A percentile compares a stretch with the other conserved stretches of the same genome.
Conservation (phyloP, 2,329 filamentous ascomycete genomes). For the Colletotrichum shisoi region DNA sequence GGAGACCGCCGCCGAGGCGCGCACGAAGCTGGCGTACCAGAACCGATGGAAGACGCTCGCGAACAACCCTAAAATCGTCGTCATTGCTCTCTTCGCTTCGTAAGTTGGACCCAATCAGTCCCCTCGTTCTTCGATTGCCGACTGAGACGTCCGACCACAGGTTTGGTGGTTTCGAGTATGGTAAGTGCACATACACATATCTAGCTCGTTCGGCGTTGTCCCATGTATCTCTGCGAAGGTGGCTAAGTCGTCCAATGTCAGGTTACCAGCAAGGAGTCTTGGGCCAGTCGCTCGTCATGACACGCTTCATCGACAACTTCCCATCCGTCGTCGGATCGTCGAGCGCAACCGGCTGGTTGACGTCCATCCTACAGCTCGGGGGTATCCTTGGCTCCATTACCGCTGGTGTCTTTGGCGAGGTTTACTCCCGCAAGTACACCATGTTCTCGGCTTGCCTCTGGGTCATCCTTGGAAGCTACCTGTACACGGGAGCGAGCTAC, state of each 20-base stretch:
- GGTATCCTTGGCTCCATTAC: conserved; percentile 59
- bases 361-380: conserved; percentile 59
- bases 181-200: conserved; percentile 37
- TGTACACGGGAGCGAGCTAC: conserved; percentile 54
- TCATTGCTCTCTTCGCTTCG: conserved; percentile 54
- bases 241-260: too few species aligned
- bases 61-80: conserved; percentile 50
- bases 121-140: not conserved
- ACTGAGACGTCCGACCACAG: conserved; percentile 42
- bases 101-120: conserved; percentile 40
- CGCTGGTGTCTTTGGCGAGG: conserved; percentile 58
- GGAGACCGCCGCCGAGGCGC: conserved; percentile 32
- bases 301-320: conserved; percentile 58
- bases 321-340: conserved; percentile 57
- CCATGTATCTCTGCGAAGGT: too few species aligned
- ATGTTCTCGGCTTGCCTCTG: conserved; percentile 60
- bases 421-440: conserved; percentile 61
- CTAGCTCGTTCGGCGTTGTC: too few species aligned
- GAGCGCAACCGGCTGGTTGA: conserved; percentile 60
- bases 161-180: conserved; percentile 62
- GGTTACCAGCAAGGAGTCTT: conserved; percentile 60
- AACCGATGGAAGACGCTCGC: conserved; percentile 45
- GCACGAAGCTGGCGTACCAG: conserved; percentile 33
- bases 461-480: conserved; percentile 56
- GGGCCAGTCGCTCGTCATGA: conserved; percentile 63